Percentiles rank a stretch among this genome's conserved stretches.
These are phyloP conservation scores for Fusarium brachygibbosum DNA, from an alignment of 2,329 filamentous ascomycete genomes.

Conservation along the genomic window DNA sequence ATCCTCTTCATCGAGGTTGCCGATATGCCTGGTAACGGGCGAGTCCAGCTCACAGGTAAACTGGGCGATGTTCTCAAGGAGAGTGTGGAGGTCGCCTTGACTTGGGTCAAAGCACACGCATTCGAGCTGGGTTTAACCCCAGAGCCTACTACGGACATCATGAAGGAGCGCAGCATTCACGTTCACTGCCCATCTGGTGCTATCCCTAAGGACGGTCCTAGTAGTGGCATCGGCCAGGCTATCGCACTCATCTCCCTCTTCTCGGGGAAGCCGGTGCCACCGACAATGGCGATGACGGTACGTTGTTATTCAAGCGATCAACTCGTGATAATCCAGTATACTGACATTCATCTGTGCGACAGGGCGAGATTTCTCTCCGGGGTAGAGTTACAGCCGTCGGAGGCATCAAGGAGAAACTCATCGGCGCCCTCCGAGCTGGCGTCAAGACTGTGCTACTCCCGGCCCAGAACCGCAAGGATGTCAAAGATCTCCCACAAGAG, in stretches of 20 bases:
- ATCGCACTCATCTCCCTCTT: conserved; percentile 94
- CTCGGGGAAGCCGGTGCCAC: conserved; percentile 85
- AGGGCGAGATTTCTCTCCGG: conserved; percentile 81
- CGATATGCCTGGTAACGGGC: conserved; percentile 93
- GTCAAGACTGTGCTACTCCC: conserved; percentile 95
- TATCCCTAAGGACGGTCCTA: conserved; percentile 91
- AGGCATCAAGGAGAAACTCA: conserved; percentile 98
- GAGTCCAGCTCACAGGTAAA: conserved; percentile 95
- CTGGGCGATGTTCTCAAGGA: conserved; percentile 97
- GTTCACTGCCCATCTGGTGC: conserved; percentile 96
- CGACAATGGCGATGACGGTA: conserved; percentile 95
- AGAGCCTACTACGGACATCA: conserved; percentile 88
- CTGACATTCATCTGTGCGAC: conserved; percentile 49
- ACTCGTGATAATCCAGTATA: conserved; percentile 27
- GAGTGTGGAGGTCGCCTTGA: conserved; percentile 93
- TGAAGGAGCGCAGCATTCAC: conserved; percentile 94
- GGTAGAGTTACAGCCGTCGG: conserved; percentile 94
- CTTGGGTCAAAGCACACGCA: conserved; percentile 97
- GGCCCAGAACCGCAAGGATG: conserved; percentile 90
- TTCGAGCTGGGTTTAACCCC: conserved; percentile 88
- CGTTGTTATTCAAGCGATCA: conserved; percentile 50
- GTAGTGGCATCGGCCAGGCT: conserved; percentile 92
- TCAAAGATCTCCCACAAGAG: conserved; percentile 89
- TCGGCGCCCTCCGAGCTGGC: conserved; percentile 90
- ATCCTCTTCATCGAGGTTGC: conserved; percentile 99